Evolutionary conservation across 2,329 filamentous ascomycete species (phyloP).

Genomic region (Talaromyces sp.): DNA sequence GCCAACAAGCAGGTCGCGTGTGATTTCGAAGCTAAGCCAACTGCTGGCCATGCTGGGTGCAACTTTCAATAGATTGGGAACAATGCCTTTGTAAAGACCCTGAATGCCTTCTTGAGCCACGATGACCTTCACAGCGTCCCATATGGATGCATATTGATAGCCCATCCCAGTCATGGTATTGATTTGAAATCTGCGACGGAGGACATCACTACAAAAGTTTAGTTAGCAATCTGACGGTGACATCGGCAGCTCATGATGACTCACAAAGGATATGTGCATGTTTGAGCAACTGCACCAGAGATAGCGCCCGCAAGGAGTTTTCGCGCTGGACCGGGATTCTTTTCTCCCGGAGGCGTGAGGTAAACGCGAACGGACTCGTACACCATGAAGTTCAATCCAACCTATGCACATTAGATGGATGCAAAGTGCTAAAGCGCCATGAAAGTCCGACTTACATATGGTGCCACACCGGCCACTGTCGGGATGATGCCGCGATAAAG

Average conservation of each 20-base stretch:
- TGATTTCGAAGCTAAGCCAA: conserved; percentile 96
- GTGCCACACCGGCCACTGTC: conserved; percentile 89
- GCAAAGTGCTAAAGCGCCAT: not conserved
- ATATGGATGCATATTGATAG: conserved; percentile 85
- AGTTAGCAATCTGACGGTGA: conserved; percentile 10
- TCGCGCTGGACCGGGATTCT: conserved; percentile 70
- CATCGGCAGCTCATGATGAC: conserved; percentile 26
- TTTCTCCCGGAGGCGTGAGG: conserved; percentile 80
- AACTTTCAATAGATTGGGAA: conserved; percentile 92
- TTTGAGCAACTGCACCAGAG: conserved; percentile 94
- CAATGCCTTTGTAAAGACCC: conserved; percentile 92
- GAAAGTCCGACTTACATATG: conserved; percentile 60
- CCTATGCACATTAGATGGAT: conserved; percentile 44
- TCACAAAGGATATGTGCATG: conserved; percentile 96
- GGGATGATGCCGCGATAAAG: conserved; percentile 94
- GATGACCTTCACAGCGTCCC: conserved; percentile 78
- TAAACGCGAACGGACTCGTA: conserved; percentile 84
- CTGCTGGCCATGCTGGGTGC: conserved; percentile 98
- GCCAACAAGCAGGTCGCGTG: conserved; percentile 73
- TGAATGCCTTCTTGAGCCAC: conserved; percentile 73
- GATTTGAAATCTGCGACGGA: conserved; percentile 92
- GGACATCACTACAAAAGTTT: conserved; percentile 62
- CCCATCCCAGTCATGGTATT: conserved; percentile 99
- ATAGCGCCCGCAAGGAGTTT: conserved; percentile 88
- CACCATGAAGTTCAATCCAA: conserved; percentile 97